A percentile compares a stretch with the other conserved stretches of the same genome.
Evolutionary conservation across 2,329 filamentous ascomycete genomes (phyloP).

Genomic region (Tolypocladium ovalisporum): DNA sequence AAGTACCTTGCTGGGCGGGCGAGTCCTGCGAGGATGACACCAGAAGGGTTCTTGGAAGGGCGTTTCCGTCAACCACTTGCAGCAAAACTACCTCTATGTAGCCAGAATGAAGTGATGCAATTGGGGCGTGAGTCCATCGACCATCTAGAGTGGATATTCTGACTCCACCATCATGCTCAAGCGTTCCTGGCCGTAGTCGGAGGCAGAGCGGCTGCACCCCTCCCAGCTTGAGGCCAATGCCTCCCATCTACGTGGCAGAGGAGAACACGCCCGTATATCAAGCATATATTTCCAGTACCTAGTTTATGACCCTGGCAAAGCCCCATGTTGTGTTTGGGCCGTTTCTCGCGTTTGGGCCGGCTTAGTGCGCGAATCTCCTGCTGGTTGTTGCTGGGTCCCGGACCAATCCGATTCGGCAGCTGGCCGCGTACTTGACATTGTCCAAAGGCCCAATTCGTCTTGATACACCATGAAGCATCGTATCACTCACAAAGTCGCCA

Average conservation of each 20-base stretch:
- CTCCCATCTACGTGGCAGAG: neutral
- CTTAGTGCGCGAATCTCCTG: neutral
- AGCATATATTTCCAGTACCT: neutral
- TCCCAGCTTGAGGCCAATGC: neutral
- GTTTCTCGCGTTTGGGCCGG: too few species aligned
- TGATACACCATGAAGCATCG: neutral
- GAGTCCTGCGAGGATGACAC: neutral
- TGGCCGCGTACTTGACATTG: neutral
- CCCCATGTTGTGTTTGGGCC: neutral
- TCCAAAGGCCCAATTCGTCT: neutral
- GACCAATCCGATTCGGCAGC: neutral
- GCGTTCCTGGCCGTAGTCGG: neutral
- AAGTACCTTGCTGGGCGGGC: neutral
- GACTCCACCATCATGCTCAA: neutral
- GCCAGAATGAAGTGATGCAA: neutral
- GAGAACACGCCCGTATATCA: neutral
- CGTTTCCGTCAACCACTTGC: neutral
- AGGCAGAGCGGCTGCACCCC: neutral
- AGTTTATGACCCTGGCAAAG: neutral
- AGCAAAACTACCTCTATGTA: neutral
- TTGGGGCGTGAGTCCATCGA: neutral
- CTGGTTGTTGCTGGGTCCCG: neutral
- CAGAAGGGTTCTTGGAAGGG: neutral
- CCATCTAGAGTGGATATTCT: neutral
- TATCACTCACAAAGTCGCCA: too few species aligned